These are phyloP conservation scores for Aspergillaceae sp. DNA, from an alignment of 2,329 filamentous ascomycete genomes.

Conservation along the genomic window DNA sequence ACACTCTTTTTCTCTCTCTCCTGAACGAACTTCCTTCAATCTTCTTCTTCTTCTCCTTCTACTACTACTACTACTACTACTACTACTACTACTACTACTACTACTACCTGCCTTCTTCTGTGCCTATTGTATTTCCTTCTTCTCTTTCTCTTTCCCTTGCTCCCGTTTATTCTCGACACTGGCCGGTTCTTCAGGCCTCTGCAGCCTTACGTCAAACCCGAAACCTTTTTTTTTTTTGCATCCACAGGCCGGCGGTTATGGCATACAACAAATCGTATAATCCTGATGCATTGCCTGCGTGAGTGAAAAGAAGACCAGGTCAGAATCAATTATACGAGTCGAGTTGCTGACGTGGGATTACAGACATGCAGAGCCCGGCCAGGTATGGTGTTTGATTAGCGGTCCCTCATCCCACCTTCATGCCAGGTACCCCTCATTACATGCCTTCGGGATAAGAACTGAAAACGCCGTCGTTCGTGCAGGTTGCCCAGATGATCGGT, in stretches of 20 bases:
- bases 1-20: conserved; percentile 4
- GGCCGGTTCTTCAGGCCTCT: too few species aligned
- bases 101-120: not conserved
- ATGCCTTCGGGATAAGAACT: too few species aligned
- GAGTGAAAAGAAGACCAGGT: conserved; percentile 31
- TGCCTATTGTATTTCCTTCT: not conserved
- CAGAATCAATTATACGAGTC: conserved; percentile 5
- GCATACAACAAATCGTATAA: conserved; percentile 92
- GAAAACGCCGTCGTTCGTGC: conserved; percentile 1
- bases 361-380: conserved; percentile 68
- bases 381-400: conserved; percentile 38
- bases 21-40: conserved; percentile 1
- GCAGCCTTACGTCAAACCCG: conserved; percentile 15
- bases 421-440: not conserved
- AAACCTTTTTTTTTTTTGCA: not conserved
- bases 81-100: not conserved
- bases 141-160: too few species aligned
- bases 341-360: conserved; percentile 8
- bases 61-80: not conserved
- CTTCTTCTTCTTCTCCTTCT: not conserved
- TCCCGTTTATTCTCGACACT: too few species aligned
- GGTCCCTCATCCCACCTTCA: not conserved
- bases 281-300: conserved; percentile 89
- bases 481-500: conserved; percentile 41
- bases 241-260: conserved; percentile 46